These are phyloP conservation scores for Trichoderma asperellum DNA, from an alignment of 2,329 filamentous ascomycete genomes.

Conservation along the genomic window DNA sequence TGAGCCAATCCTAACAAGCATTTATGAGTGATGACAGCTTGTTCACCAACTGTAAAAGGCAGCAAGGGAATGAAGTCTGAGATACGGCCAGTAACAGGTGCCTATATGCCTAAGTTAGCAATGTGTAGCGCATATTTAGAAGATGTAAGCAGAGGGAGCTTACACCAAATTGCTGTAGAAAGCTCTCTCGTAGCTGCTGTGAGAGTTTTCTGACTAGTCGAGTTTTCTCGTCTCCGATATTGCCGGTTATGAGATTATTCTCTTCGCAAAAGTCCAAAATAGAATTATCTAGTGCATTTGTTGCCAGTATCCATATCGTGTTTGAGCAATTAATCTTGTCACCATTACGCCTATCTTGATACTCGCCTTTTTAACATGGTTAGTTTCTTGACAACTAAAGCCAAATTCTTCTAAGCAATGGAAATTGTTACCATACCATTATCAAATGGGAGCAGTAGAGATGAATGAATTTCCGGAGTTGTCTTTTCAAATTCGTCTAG, in stretches of 20 bases:
- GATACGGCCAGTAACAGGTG: slow-evolving; percentile 23
- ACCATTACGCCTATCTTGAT: slow-evolving; percentile 45
- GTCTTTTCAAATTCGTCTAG: slow-evolving; percentile 58
- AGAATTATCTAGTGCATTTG: slow-evolving; percentile 46
- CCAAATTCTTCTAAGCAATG: not conserved
- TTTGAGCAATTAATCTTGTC: slow-evolving; percentile 46
- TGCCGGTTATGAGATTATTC: not conserved
- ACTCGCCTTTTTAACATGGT: slow-evolving; percentile 36
- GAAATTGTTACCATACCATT: slow-evolving; percentile 39
- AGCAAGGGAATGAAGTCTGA: slow-evolving; percentile 25
- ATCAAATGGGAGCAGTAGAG: slow-evolving; percentile 51
- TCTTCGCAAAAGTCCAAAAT: slow-evolving; percentile 47
- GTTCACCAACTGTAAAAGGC: slow-evolving; percentile 24
- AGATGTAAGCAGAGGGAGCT: not conserved
- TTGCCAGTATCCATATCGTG: slow-evolving; percentile 54
- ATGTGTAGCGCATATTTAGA: not conserved
- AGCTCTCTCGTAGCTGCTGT: slow-evolving; percentile 4
- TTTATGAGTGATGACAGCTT: slow-evolving; percentile 28
- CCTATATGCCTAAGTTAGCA: slow-evolving; percentile 8
- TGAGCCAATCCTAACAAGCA: slow-evolving; percentile 18
- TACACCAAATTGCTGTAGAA: slow-evolving; percentile 17
- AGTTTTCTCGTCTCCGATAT: not conserved
- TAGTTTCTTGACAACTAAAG: not conserved
- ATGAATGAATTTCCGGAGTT: slow-evolving; percentile 43
- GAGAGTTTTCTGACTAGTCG: slow-evolving; percentile 3